Evolutionary conservation across 805 yeast species (phyloP), one percentile per base, ranked within the genome.

Genomic region (Wickerhamomyces bovis): DNA sequence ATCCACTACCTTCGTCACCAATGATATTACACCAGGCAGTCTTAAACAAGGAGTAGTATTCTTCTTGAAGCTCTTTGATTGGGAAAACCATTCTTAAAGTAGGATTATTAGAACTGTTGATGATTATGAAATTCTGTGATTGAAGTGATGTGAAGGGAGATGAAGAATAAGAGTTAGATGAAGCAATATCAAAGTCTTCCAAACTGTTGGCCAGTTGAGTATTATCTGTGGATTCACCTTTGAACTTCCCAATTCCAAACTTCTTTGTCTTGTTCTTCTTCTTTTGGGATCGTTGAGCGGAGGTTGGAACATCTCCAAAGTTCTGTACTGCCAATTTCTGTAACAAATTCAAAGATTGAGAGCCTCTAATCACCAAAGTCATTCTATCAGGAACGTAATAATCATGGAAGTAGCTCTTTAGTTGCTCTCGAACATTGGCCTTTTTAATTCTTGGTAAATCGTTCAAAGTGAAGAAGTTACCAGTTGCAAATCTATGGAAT

Each of bases 401-500:
- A 0, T 54, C 48, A 2, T 65, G 49, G 52, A 68, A 79, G 57
- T 76, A 80, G 1, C 57, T 49, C 3, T 53, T 39, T 18, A 83
- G 53, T 13, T 64, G 56, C 0, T 56, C 59, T 48, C 61, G 66
- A 9, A 80, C 52, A 44, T 70, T 68, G 1, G 62, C 39, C 28
- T 65, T 69, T 38, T 65, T 61, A 10, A 60, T 48, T 31, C 56
- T 58, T 10, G 73, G 66, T 2, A 63, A 13, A 31, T 62, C 68
- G 19, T 62, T 58, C 44, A 83, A 57, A 0, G 89, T 80, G n/a
- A 64, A 56, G 16, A 65, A 61, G 53, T 75, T 77, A 0, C 95
- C 95, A 0, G 92, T 83, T 0, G 81, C 73, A 62, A 85, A 85
- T 44, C 79, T 66, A 49, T 69, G 69, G 56, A 85, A 85, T 0